These are phyloP conservation scores for Puccinellia tenuiflora DNA, from an alignment of 176 grass and related monocot species.

Conservation along the genomic window DNA sequence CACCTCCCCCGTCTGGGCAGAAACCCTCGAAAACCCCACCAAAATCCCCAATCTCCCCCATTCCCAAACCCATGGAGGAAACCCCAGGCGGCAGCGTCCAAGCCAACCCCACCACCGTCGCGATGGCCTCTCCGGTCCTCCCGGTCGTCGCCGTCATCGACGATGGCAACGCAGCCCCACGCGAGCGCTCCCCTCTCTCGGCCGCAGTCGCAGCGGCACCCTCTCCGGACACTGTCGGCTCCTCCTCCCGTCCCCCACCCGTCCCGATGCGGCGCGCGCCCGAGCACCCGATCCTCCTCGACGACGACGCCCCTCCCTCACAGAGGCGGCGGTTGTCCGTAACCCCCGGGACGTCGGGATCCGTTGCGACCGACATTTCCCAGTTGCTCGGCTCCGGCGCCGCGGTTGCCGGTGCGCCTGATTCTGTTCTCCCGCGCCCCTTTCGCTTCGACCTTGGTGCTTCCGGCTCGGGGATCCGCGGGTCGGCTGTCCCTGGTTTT, in stretches of 20 bases:
- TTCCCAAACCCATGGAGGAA: not conserved
- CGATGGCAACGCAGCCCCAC: slow-evolving; percentile 3
- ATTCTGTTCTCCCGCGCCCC: no score
- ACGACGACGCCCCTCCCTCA: slow-evolving; percentile 48
- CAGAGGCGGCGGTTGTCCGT: slow-evolving; percentile 13
- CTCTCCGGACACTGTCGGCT: not conserved
- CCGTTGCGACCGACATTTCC: slow-evolving; percentile 11
- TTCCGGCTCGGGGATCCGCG: not conserved
- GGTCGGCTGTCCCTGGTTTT: not conserved
- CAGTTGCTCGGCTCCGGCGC: not conserved
- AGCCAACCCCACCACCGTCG: not conserved
- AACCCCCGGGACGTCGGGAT: not conserved
- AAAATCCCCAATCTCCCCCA: not conserved
- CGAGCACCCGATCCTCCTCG: slow-evolving; percentile 3
- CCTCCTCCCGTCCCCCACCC: not conserved
- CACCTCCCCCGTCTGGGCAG: not conserved
- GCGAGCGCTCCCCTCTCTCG: not conserved
- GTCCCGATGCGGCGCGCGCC: no score
- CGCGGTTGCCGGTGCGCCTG: not conserved
- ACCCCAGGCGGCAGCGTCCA: not conserved
- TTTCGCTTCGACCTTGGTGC: no score
- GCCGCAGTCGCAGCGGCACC: no score
- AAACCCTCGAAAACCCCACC: not conserved
- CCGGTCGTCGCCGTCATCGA: not conserved
- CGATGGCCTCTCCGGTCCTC: not conserved